Evolutionary conservation across 352 stramenopile species (phyloP), one percentile per base, ranked within the genome.

Genomic region (Pythium periplocum): DNA sequence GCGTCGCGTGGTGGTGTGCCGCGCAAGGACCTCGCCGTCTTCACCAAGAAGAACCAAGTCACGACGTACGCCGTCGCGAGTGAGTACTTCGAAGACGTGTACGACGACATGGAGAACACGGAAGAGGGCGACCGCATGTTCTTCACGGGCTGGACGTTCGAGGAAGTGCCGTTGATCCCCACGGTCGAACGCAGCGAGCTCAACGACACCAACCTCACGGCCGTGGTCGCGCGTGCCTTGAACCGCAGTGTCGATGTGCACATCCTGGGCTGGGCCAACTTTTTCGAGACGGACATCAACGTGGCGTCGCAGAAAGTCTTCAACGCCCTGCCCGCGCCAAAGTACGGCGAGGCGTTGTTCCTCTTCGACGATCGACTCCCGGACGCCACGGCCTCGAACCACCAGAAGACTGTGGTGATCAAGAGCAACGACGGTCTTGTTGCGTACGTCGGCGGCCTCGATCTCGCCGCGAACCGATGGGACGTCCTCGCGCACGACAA

Each of bases 251-350:
- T 74, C 4, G 70, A 80, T 36, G 72, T 78, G 47, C 67, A 77
- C 37, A 69, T 78, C 51, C 69, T 90, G 37, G 64, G 79, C 6
- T 90, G 75, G 80, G 71, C 65, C 38, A 93, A 89, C 42, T 45
- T 85, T 17, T 69, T 79, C 6, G 74, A 89, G 30, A 62, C 65
- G 0, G 58, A 66, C 0, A 68, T 83, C 48, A 90, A 86, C 47
- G 53, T 84, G 43, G 66, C 71, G 10, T 64, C 86, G 41, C 76
- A 73, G 10, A 65, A 86, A 45, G 64, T 71, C 17, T 63, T 84
- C 50, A 90, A 87, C 53, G 46, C 66, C 39, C 37, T 76, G 35
- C 39, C 63, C 4, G 26, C 38, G 0, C 63, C 56, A 8, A 46
- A 47, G 0, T 42, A 64, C 4, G 73, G 70, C 34, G 58, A 57